Percentiles rank a stretch among this genome's conserved stretches.
Evolutionary conservation across 2,329 filamentous ascomycete genomes (phyloP).

Genomic region (Diaporthe sp.): DNA sequence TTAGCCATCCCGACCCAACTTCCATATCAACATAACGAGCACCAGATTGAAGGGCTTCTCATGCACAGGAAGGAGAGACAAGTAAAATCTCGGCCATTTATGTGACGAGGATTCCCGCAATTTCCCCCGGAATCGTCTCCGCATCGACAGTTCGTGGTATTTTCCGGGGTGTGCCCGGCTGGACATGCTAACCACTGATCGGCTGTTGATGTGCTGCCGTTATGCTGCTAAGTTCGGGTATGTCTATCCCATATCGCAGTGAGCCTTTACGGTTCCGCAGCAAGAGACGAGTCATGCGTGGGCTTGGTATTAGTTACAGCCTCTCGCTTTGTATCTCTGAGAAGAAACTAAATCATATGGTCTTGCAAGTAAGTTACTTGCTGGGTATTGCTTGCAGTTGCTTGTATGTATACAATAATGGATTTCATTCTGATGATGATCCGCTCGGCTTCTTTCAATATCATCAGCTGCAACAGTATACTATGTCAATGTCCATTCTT

Average conservation of each 20-base stretch:
- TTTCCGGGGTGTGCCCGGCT: neutral
- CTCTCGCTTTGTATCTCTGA: neutral
- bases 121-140: neutral
- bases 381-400: neutral
- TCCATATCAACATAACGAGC: neutral
- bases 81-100: neutral
- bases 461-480: neutral
- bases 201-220: neutral
- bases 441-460: neutral
- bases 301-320: neutral
- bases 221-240: neutral
- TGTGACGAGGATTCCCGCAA: neutral
- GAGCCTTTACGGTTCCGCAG: neutral
- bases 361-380: no score
- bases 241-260: neutral
- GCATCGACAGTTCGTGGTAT: neutral
- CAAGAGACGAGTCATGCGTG: neutral
- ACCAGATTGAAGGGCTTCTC: neutral
- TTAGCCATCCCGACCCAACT: neutral
- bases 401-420: neutral
- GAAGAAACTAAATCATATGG: neutral
- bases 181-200: neutral
- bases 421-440: no score
- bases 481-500: neutral
- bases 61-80: neutral